Evolutionary conservation across 1,284 basidiomycete species (phyloP), one percentile per base, ranked within the genome.

Genomic region (Gomphus sp.): DNA sequence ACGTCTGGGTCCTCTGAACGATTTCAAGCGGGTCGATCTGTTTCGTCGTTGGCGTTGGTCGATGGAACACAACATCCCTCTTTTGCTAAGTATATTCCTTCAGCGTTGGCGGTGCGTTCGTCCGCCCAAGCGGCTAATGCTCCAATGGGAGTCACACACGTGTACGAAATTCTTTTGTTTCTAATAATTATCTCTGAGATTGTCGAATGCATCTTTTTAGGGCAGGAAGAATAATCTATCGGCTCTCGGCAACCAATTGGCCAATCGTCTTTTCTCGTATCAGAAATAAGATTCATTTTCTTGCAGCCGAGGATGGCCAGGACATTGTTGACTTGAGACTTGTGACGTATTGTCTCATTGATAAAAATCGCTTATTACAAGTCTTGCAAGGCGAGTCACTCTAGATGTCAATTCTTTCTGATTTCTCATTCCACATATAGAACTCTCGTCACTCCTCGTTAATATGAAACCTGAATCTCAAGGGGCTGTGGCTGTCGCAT

Each of bases 231-330:
- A 85, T 96, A 65, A 80, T 97, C 48, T 95, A 91, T 69, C 87
- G 90, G 68, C 79, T 98, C 14, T 95, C 93, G 7, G 86, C 91
- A 0, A 90, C 90, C 22, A 97, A 98, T 68, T 98, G 94, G 93
- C 73, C 75, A 37, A 80, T 91, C 8, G 87, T 98, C 18, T 81
- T 89, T 63, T 74, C 80, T 25, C 81, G 90, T 18, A 80, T 96
- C 60, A 82, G 85, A 59, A 76, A 77, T 49, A 87, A 89, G 71
- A 88, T 94, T 47, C 79, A 80, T 63, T 79, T 74, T 61, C 78
- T 87, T 56, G 84, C 84, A 50, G 60, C 64, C 0, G 80, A 85
- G 16, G 78, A 81, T 9, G 76, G 75, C 14, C 75, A 78, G 1
- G 89, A 92, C 67, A 78, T 82, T 1, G 76, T 84, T 37, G 92